These are phyloP conservation scores for Cladosporium sp. DNA, from an alignment of 2,329 filamentous ascomycete species.

Conservation along the genomic window DNA sequence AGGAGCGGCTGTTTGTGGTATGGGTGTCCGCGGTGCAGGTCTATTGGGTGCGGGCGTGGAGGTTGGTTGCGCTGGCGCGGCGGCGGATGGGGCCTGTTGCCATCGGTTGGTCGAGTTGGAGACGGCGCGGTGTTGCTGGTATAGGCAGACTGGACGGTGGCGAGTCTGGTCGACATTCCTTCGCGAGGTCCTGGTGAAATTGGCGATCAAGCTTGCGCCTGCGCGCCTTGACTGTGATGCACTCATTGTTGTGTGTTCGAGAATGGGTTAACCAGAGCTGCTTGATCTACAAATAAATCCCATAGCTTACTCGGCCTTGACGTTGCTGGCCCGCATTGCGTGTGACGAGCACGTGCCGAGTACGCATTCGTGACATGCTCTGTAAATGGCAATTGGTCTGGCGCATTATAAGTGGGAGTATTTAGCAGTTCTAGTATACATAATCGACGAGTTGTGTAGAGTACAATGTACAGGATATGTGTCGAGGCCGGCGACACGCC, in stretches of 20 bases:
- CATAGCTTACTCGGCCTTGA: background rate
- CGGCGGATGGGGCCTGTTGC: constrained; percentile 14
- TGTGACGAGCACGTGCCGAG: background rate
- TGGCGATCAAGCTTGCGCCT: constrained; percentile 21
- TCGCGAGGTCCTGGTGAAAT: constrained; percentile 16
- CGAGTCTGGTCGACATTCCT: constrained; percentile 7
- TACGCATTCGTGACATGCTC: too few species aligned
- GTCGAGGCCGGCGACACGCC: background rate
- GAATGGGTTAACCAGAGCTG: background rate
- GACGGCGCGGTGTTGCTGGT: constrained; percentile 18
- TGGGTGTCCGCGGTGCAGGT: background rate
- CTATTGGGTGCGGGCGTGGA: background rate
- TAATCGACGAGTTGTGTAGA: background rate
- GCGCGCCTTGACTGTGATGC: constrained; percentile 18
- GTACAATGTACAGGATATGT: background rate
- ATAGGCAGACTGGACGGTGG: background rate
- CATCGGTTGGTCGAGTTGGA: constrained; percentile 22
- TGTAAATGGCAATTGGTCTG: too few species aligned
- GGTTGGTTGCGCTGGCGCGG: background rate
- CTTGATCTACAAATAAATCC: background rate
- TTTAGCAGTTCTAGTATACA: background rate
- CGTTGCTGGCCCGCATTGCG: background rate
- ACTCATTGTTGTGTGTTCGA: constrained; percentile 18
- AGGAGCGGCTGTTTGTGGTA: constrained; percentile 9
- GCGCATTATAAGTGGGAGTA: background rate